Base-by-base conservation (phyloP, 345 rosid genomes). In the Durio zibethinus region DNA sequence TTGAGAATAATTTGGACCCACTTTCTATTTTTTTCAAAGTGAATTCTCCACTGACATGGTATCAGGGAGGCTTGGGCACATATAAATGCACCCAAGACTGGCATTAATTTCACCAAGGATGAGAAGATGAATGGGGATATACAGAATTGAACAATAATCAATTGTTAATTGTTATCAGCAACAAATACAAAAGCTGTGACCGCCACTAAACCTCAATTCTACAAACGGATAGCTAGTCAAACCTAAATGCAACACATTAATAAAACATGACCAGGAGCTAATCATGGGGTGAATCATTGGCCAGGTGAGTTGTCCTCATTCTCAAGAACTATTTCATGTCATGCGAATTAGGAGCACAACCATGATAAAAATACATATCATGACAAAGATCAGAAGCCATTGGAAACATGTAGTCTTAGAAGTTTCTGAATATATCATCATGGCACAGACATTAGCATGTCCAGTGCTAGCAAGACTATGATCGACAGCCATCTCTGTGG, bases 381-480 rank as follows among this genome's bases (percentile, higher is more conserved):
- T 94, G 59, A 61, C 83, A 5, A 94, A 88, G 72, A 94, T 85
- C 69, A 90, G 63, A 20, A 94, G 90, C 97, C 97, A 93, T 5
- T 91, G 90, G 88, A 94, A 89, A 80, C 97, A 94, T 5, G 93
- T 78, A 15, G 98, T 94, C 86, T 93, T 93, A 0, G 95, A 94
- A 66, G 84, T 82, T 75, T 87, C 82, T 14, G 97, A 89, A 79
- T 85, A 86, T 74, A 93, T 85, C 80, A 85, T 81, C 53, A 81
- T 69, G 10, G 98, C 93, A 27, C 96, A 88, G 8, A 84, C 85
- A 72, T 89, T 91, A 71, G 88, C 94, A 68, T 84, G 97, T 31
- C 90, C 91, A 1, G 99, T 93, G 83, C 92, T 85, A 3, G 97
- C 97, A 79, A 95, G 86, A 88, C 98, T 95, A 33, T 91, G 94